A percentile compares a stretch with the other conserved stretches of the same genome.
phyloP scores from a whole-genome alignment of 441 rosid species.

The Brassica hybrid region DNA sequence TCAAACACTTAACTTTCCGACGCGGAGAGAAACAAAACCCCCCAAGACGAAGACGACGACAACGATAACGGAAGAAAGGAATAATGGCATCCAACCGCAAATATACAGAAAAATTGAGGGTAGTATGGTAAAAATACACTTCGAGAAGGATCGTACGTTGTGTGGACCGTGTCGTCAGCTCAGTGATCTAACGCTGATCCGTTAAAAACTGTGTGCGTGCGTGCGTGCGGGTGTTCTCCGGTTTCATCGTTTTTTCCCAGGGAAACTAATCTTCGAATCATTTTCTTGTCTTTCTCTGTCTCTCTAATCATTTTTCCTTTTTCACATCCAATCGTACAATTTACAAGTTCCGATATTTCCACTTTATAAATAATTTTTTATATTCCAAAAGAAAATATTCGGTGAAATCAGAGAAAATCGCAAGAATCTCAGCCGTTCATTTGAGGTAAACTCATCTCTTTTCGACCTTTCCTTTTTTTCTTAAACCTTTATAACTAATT shows the following conservation, averaged over 20 bases:
- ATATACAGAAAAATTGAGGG: slow-evolving; percentile 3
- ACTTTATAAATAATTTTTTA: neutral
- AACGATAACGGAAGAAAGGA: neutral
- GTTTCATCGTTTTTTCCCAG: slow-evolving; percentile 32
- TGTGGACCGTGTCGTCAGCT: slow-evolving; percentile 14
- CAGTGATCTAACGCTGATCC: slow-evolving; percentile 25
- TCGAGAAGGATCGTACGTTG: slow-evolving; percentile 23
- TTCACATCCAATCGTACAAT: neutral
- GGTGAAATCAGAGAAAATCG: slow-evolving; percentile 15
- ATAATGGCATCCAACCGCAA: slow-evolving; percentile 33
- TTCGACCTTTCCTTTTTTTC: slow-evolving; percentile 27
- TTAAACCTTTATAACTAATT: neutral
- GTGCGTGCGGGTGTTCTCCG: slow-evolving; percentile 40
- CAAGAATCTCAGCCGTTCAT: slow-evolving; percentile 40
- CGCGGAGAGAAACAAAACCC: slow-evolving; percentile 33
- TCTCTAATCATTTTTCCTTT: neutral
- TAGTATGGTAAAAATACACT: neutral
- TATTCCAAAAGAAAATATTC: neutral
- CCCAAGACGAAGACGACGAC: slow-evolving; percentile 20
- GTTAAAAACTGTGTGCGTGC: slow-evolving; percentile 36
- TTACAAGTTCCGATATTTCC: neutral
- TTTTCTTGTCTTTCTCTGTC: slow-evolving; percentile 42
- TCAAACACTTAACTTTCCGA: slow-evolving; percentile 34
- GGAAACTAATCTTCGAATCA: slow-evolving; percentile 27
- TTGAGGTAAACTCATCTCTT: slow-evolving; percentile 32